A percentile compares a stretch with the other conserved stretches of the same genome.
phyloP scores from a whole-genome alignment of 345 rosid genomes.

The Camelina laxa region DNA sequence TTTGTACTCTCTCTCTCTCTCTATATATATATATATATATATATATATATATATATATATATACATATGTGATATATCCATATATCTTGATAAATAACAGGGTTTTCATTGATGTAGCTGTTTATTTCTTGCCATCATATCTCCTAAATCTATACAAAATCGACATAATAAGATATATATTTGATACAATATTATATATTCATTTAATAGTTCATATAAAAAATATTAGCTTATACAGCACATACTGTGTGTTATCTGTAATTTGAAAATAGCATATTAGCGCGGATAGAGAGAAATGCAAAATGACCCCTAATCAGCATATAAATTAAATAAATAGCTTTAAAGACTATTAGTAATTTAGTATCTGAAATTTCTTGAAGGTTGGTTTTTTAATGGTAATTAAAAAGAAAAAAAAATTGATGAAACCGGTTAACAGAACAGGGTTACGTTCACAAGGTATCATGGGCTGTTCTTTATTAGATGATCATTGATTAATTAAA shows the following conservation, averaged over 20 bases:
- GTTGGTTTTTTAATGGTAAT: background rate
- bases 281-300: background rate
- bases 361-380: constrained; percentile 4
- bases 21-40: background rate
- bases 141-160: constrained; percentile 1
- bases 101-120: constrained; percentile 31
- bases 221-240: constrained; percentile 2
- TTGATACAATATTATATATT: background rate
- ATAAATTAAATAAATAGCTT: background rate
- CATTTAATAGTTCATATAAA: background rate
- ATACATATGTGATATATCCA: background rate
- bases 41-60: constrained; percentile 1
- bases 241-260: constrained; percentile 1
- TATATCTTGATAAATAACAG: constrained; percentile 25
- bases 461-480: constrained; percentile 20
- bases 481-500: constrained; percentile 32
- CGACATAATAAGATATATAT: background rate
- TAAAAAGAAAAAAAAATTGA: background rate
- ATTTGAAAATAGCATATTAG: background rate
- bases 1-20: background rate
- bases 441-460: constrained; percentile 32
- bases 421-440: background rate
- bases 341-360: background rate
- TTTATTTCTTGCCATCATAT: background rate
- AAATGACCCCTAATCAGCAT: background rate